phyloP scores from a whole-genome alignment of 257 asterid genomes.

The Anisodus tanguticus region DNA sequence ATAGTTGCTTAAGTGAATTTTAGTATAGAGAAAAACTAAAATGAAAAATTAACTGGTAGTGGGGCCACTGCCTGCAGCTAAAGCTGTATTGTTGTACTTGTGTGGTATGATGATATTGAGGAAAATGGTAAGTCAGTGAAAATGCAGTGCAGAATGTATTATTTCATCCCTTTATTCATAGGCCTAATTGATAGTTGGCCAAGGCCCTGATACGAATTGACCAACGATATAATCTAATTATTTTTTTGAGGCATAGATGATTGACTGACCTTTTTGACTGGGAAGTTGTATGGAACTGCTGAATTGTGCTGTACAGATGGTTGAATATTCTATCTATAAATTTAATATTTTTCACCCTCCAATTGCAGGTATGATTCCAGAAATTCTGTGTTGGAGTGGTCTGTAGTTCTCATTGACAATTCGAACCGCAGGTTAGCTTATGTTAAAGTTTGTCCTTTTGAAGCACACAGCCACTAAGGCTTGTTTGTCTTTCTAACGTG shows the following conservation, averaged over 20 bases:
- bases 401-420: conserved; percentile 82
- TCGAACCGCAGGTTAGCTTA: conserved; percentile 86
- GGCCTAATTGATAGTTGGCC: conserved; percentile 5
- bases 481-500: conserved; percentile 36
- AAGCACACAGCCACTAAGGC: background rate
- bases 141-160: background rate
- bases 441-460: conserved; percentile 25
- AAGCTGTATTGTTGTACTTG: background rate
- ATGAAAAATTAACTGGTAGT: background rate
- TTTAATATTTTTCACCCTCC: background rate
- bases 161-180: background rate
- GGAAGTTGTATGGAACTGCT: conserved; percentile 18
- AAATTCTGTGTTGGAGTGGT: conserved; percentile 86
- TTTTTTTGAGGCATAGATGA: conserved; percentile 13
- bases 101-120: conserved; percentile 13
- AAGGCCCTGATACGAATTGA: background rate
- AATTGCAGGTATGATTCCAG: conserved; percentile 78
- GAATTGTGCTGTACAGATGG: background rate
- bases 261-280: conserved; percentile 17
- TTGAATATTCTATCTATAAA: background rate
- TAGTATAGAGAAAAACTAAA: background rate
- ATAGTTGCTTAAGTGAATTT: conserved; percentile 2
- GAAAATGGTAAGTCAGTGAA: background rate
- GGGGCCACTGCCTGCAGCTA: background rate
- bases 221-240: background rate